Percentiles rank a stretch among this genome's conserved stretches.
Evolutionary conservation across 345 rosid species (phyloP).

Genomic region (Clausena lansium): DNA sequence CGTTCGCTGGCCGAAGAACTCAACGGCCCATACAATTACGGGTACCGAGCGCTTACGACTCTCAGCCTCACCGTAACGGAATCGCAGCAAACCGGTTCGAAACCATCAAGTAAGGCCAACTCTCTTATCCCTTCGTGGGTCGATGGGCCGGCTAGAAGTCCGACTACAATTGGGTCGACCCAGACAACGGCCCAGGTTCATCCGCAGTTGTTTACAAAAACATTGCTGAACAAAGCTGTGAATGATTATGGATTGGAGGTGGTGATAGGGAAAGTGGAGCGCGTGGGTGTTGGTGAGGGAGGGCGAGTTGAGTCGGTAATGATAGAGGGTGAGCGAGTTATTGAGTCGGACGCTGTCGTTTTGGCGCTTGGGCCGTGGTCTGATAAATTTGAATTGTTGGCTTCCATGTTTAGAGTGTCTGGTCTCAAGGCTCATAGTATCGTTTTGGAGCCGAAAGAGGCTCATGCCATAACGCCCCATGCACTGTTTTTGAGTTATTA

Average conservation of each 20-base stretch:
- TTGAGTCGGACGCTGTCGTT: conserved; percentile 67
- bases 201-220: conserved; percentile 70
- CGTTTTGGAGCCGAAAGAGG: conserved; percentile 65
- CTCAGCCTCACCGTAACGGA: conserved; percentile 66
- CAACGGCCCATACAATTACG: conserved; percentile 65
- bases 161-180: conserved; percentile 57
- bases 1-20: conserved; percentile 70
- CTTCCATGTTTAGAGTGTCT: conserved; percentile 61
- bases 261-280: conserved; percentile 62
- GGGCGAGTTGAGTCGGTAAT: conserved; percentile 57
- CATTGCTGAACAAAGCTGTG: conserved; percentile 51
- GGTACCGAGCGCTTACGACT: conserved; percentile 66
- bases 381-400: conserved; percentile 57
- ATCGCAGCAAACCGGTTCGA: conserved; percentile 27
- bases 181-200: conserved; percentile 82
- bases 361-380: conserved; percentile 89
- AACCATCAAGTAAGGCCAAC: neutral
- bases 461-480: conserved; percentile 61
- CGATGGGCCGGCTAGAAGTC: conserved; percentile 51
- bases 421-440: conserved; percentile 83
- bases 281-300: conserved; percentile 42
- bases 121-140: conserved; percentile 64
- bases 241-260: conserved; percentile 63
- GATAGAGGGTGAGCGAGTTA: conserved; percentile 55
- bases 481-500: conserved; percentile 61